Evolutionary conservation across 2,329 filamentous ascomycete genomes (phyloP), one percentile per base, ranked within the genome.

Genomic region (Fusarium lateritium): DNA sequence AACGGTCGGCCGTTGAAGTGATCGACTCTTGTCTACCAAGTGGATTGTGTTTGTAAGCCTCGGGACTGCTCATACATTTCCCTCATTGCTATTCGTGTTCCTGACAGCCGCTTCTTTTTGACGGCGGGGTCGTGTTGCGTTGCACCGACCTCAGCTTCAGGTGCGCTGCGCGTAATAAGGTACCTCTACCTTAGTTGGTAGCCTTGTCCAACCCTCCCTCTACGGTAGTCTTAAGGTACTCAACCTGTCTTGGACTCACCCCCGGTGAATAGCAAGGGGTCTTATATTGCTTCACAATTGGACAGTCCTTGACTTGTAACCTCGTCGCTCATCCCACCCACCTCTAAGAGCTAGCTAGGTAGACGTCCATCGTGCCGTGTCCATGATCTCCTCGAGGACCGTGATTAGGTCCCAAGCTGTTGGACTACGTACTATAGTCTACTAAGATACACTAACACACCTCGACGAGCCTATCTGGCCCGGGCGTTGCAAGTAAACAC

Each of bases 61-160:
- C 36, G 50, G 46, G 43, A 24, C 38, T 28, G 31, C 28, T 24
- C 19, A 28, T 14, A 14, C 7, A 33, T 52, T 28, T 39, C 36
- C 36, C 33, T 39, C 50, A 43, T 47, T 47, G n/a, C 38, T 62
- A 26, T 51, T 58, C 42, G n/a, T 61, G 61, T 64, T 49, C 44
- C 39, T 56, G 53, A 50, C 55, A 62, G 63, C 53, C 55, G 33
- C 52, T 55, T 54, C 49, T 64, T 63, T 45, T 53, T 56, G 28
- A 62, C 63, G 53, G 60, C 69, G 70, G 72, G 67, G 62, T 65
- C 54, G 17, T 65, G 59, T 70, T 58, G 64, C 56, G 72, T 74
- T 74, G 68, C 72, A 74, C 73, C 67, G 36, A 74, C 72, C 51
- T 74, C 72, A 74, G 72, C 72, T 74, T 74, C 72, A 74, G 72